Base-by-base conservation (phyloP, 768 basidiomycete species). In the Sporobolomyces roseus region DNA sequence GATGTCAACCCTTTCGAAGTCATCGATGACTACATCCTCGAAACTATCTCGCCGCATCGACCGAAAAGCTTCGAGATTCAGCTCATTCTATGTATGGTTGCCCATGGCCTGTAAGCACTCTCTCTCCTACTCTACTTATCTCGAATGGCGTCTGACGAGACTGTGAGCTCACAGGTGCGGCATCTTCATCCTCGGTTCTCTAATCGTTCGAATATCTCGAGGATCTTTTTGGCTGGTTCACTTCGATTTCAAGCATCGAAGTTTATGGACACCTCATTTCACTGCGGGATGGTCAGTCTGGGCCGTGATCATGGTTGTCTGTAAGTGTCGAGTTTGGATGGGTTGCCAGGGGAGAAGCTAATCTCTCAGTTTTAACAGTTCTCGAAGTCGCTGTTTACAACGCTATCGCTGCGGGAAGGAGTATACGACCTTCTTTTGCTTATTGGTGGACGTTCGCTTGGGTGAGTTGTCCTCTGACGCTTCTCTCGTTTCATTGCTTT, bases 191-290 rank as follows among this genome's bases (percentile, higher is more conserved):
- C 13, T 46, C 49, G 35, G 33, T 9, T 59, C 55, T 35, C 48
- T 68, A 32, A 0, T 46, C 32, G 19, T 52, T 13, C 61, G 67
- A 19, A 27, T 38, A 17, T 9, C 1, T 2, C 41, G 45, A 1
- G 38, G 55, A 10, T 25, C 25, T 16, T 68, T 68, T 49, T 69
- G 68, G 63, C 16, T 65, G 27, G 14, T 54, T 17, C 45, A 52
- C 21, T n/a, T 64, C 41, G 51, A 65, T 14, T n/a, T 21, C 5
- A 25, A 43, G 68, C 50, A 59, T 2, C 43, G 41, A 6, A 54
- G 55, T 25, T 36, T 64, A 2, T 62, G 58, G 7, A 51, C 23
- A 30, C 56, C 63, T 7, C 56, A 64, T 36, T 51, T 50, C 4
- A 60, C 49, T 14, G 36, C 60, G 10, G 33, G 38, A 19, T 68